These are phyloP conservation scores for Bacidia rubella DNA, from an alignment of 495 filamentous ascomycete species.

Conservation along the genomic window DNA sequence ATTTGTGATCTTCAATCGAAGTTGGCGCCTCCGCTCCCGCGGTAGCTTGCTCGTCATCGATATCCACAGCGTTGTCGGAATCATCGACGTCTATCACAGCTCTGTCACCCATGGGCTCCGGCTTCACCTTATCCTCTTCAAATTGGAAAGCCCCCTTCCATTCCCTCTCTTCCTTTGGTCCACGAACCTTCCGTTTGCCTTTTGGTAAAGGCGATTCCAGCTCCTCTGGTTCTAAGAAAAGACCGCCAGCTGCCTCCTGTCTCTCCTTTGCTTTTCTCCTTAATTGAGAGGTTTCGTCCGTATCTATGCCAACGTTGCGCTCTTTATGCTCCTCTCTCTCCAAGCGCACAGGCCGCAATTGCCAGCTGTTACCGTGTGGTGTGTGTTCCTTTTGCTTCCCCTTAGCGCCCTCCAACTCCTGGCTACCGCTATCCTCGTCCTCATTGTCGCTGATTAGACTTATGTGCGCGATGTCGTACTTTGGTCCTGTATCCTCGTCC, in stretches of 20 bases:
- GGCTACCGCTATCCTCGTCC: conserved; percentile 5
- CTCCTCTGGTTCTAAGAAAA: conserved; percentile 10
- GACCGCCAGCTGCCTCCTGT: conserved; percentile 10
- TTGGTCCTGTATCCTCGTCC: conserved; percentile 19
- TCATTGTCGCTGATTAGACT: conserved; percentile 33
- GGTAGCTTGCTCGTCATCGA: conserved; percentile 7
- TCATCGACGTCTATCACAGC: conserved; percentile 26
- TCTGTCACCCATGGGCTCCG: conserved; percentile 33
- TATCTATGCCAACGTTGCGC: conserved; percentile 34
- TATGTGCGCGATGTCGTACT: conserved; percentile 38
- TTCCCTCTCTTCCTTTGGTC: conserved; percentile 16
- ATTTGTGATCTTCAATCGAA: too few relatives aligned
- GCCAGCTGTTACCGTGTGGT: conserved; percentile 14
- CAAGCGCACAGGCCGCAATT: conserved; percentile 34
- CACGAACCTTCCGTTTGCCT: conserved; percentile 19
- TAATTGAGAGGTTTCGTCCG: conserved; percentile 36
- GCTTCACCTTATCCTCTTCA: conserved; percentile 18
- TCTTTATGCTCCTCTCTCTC: conserved; percentile 40
- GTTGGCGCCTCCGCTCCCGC: not conserved
- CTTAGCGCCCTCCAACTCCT: conserved; percentile 22
- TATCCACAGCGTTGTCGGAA: conserved; percentile 12
- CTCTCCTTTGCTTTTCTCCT: conserved; percentile 25
- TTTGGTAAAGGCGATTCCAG: conserved; percentile 2
- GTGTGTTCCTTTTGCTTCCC: conserved; percentile 23
- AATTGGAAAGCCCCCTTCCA: conserved; percentile 23